These are phyloP conservation scores for Cordyceps tenuipes DNA, from an alignment of 2,329 filamentous ascomycete species.

Conservation along the genomic window DNA sequence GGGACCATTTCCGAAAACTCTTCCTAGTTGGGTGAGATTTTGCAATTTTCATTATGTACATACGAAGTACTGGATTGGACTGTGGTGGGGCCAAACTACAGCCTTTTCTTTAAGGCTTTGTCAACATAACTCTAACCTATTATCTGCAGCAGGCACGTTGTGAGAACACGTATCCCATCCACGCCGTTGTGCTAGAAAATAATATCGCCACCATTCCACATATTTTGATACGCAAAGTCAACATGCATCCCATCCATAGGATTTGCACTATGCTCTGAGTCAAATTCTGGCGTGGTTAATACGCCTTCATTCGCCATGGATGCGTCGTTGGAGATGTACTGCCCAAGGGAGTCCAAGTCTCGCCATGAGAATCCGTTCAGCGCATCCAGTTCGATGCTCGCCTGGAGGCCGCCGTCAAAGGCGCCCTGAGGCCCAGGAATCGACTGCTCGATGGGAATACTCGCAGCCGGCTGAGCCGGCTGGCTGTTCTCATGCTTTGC, in stretches of 20 bases:
- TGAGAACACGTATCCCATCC: background rate
- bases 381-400: conserved; percentile 30
- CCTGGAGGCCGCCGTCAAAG: conserved; percentile 18
- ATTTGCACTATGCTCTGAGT: conserved; percentile 18
- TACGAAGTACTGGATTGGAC: background rate
- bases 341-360: conserved; percentile 50
- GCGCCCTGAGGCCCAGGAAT: background rate
- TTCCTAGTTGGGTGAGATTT: background rate
- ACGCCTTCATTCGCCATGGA: conserved; percentile 19
- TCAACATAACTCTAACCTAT: background rate
- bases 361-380: conserved; percentile 54
- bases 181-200: conserved; percentile 5
- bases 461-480: conserved; percentile 19
- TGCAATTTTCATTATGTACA: background rate
- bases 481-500: conserved; percentile 13
- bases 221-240: conserved; percentile 12
- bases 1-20: conserved; percentile 4
- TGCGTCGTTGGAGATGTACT: conserved; percentile 33
- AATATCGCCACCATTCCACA: conserved; percentile 12
- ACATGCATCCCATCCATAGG: conserved; percentile 7
- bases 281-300: conserved; percentile 19
- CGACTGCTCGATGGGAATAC: conserved; percentile 20
- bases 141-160: background rate
- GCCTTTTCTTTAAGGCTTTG: background rate
- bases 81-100: background rate